phyloP scores from a whole-genome alignment of 2,329 filamentous ascomycete species.

The Coleophoma crateriformis region DNA sequence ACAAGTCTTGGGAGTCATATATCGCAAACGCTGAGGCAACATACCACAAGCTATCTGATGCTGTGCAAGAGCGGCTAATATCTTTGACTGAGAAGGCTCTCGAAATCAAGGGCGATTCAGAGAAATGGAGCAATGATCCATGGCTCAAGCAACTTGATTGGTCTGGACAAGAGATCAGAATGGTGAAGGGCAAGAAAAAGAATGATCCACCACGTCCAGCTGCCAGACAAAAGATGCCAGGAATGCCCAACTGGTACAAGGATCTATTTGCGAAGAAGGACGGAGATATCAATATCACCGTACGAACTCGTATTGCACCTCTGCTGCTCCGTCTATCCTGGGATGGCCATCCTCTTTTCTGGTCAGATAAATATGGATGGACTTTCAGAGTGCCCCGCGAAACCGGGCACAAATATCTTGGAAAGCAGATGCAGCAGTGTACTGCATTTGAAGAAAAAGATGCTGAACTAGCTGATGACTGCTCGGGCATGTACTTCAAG shows the following conservation, averaged over 20 bases:
- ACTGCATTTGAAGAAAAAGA: constrained; percentile 74
- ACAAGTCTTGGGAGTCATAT: constrained; percentile 84
- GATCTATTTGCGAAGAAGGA: constrained; percentile 71
- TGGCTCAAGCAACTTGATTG: constrained; percentile 95
- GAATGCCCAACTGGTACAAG: constrained; percentile 95
- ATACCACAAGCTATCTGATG: constrained; percentile 70
- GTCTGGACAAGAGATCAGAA: constrained; percentile 86
- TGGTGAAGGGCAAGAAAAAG: constrained; percentile 90
- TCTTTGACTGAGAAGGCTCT: constrained; percentile 73
- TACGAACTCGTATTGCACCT: constrained; percentile 82
- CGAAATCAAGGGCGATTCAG: constrained; percentile 61
- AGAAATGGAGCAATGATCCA: constrained; percentile 71
- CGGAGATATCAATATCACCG: constrained; percentile 68
- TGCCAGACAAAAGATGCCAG: constrained; percentile 84
- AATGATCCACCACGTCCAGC: constrained; percentile 70
- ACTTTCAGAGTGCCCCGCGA: constrained; percentile 70
- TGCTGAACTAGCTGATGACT: constrained; percentile 59
- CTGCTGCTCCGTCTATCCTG: constrained; percentile 78
- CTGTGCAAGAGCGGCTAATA: constrained; percentile 71
- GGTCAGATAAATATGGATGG: constrained; percentile 93
- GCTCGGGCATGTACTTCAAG: constrained; percentile 72
- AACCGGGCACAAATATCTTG: constrained; percentile 59
- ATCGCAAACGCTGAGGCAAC: constrained; percentile 78
- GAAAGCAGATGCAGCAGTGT: constrained; percentile 68
- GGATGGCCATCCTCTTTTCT: constrained; percentile 84